Evolutionary conservation across 2,329 filamentous ascomycete species (phyloP).

Genomic region (Coniella lustricola): DNA sequence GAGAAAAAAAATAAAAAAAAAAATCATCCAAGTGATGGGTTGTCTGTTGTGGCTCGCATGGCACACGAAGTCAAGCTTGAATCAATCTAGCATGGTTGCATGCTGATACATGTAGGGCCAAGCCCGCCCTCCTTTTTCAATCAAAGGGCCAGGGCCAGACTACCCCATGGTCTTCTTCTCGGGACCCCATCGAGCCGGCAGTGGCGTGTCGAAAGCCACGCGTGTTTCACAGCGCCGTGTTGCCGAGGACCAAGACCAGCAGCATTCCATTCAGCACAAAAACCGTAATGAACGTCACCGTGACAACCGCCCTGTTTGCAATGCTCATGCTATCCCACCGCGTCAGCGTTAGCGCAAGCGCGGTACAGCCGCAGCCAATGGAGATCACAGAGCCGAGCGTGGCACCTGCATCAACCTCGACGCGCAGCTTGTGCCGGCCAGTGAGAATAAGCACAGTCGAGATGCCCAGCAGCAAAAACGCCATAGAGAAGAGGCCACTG

Average conservation of each 20-base stretch:
- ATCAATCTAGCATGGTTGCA: too few relatives aligned
- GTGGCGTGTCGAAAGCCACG: too few relatives aligned
- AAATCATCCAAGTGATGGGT: too few relatives aligned
- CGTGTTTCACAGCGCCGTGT: slow-evolving; percentile 19
- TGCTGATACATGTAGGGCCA: too few relatives aligned
- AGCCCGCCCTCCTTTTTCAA: too few relatives aligned
- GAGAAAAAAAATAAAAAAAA: too few relatives aligned
- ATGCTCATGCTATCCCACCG: slow-evolving; percentile 38
- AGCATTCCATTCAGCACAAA: slow-evolving; percentile 45
- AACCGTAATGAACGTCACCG: slow-evolving; percentile 35
- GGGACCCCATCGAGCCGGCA: too few relatives aligned
- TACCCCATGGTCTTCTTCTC: too few relatives aligned
- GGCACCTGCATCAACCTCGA: slow-evolving; percentile 69
- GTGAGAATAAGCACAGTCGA: slow-evolving; percentile 60
- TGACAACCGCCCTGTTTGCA: slow-evolving; percentile 36
- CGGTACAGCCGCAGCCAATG: slow-evolving; percentile 55
- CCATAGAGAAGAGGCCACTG: slow-evolving; percentile 47
- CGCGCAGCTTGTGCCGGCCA: slow-evolving; percentile 57
- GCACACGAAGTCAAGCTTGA: too few relatives aligned
- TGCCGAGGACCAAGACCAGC: slow-evolving; percentile 43
- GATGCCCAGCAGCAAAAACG: slow-evolving; percentile 58
- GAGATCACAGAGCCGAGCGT: slow-evolving; percentile 62
- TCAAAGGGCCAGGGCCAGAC: too few relatives aligned
- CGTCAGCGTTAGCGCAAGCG: slow-evolving; percentile 51
- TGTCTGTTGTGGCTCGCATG: too few relatives aligned